These are phyloP conservation scores for Capsicum rhomboideum DNA, from an alignment of 257 asterid genomes.

Conservation along the genomic window DNA sequence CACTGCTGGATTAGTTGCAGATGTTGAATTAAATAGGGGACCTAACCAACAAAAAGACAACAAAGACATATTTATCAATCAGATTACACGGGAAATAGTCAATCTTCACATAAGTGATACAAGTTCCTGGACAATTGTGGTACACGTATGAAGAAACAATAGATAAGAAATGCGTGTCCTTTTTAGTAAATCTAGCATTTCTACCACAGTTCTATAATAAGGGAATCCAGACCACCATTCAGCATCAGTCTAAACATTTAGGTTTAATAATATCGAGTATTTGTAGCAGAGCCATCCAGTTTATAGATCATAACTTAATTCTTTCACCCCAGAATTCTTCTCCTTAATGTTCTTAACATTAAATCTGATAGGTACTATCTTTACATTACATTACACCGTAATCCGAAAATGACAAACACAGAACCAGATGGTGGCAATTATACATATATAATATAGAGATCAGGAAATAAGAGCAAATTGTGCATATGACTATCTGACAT, in stretches of 20 bases:
- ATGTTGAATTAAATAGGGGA: slow-evolving; percentile 28
- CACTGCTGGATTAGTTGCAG: slow-evolving; percentile 33
- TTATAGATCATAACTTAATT: not conserved
- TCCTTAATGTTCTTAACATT: not conserved
- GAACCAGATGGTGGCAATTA: not conserved
- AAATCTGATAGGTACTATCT: not conserved
- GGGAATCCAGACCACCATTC: not conserved
- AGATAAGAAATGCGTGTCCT: not conserved
- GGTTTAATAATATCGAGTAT: not conserved
- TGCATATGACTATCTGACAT: not conserved
- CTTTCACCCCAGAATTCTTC: not conserved
- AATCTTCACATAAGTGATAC: not conserved
- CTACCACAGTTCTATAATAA: not conserved
- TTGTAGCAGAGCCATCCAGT: not conserved
- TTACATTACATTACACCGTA: not conserved
- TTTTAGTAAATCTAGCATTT: not conserved
- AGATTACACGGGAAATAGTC: not conserved
- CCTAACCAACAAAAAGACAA: slow-evolving; percentile 22
- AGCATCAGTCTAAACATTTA: not conserved
- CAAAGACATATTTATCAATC: not conserved
- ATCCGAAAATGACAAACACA: not conserved
- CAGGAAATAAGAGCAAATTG: not conserved
- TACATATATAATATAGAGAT: not conserved
- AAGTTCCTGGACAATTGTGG: not conserved
- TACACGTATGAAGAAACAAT: not conserved